Base-by-base conservation (phyloP, 345 rosid genomes). In the Pugionium cornutum region DNA sequence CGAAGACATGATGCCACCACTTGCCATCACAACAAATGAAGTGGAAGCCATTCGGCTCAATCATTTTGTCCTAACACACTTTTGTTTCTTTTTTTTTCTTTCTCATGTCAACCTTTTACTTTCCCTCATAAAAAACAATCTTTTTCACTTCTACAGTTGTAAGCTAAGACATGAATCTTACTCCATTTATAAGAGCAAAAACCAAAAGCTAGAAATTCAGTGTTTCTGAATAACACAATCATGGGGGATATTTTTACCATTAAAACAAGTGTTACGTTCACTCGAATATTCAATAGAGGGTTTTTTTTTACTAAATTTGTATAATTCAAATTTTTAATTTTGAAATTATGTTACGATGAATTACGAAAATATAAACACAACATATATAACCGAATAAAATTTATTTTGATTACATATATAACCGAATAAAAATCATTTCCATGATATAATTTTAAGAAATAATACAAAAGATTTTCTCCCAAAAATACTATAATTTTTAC, bases 1-100 rank as follows among this genome's bases (percentile, higher is more conserved):
- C 34, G 48, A 28, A 53, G 55, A 44, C 68, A 62, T 70, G 75
- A 65, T 70, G 68, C 50, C 75, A 61, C 74, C 34, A 59, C 67
- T 58, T 68, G 67, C 52, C 74, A 72, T 48, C 47, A 63, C 52
- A 32, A 55, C 11, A 39, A 39, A 71, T 71, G 69, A 71, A 63
- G 75, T 71, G 69, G 69, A 69, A 70, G 3, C 66, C 32, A 41
- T 49, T 65, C 40, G 47, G 4, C 4, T 48, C 66, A 64, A 72
- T 72, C 70, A 72, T 72, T 64, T 30, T 53, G 54, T 53, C 54
- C 51, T 25, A 6, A 55, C 31, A 27, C 29, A 9, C 28, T 49
- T 51, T 54, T 2, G 1, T 50, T 45, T 4, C 1, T 33, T 6
- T 45, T 11, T 2, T 29, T 4, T 5, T 4, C 36, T 11, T 3